Conservation (phyloP, 2,329 filamentous ascomycete genomes). For the Diaporthe vaccinii region DNA sequence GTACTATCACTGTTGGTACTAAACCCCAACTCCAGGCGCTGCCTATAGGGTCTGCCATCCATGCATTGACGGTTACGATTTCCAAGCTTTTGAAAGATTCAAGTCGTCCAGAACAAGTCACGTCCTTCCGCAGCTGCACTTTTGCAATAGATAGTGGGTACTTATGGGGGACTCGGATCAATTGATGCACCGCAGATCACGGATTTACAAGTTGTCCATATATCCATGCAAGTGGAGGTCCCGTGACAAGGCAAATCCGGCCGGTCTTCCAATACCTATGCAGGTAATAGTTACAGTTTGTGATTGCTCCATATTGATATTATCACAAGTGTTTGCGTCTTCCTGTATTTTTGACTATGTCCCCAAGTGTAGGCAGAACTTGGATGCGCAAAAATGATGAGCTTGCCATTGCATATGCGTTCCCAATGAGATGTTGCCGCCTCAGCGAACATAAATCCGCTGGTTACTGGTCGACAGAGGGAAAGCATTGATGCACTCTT, state of each 20-base stretch:
- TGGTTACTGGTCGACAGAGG: not conserved
- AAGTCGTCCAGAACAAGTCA: too few relatives aligned
- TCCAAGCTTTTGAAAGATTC: not conserved
- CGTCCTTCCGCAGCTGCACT: not conserved
- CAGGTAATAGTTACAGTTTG: not conserved
- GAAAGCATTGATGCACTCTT: not conserved
- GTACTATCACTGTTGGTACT: not conserved
- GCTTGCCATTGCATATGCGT: not conserved
- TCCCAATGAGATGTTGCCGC: not conserved
- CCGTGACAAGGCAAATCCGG: not conserved
- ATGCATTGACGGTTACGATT: not conserved
- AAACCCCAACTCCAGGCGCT: not conserved
- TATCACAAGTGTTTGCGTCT: not conserved
- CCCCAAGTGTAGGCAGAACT: not conserved
- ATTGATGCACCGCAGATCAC: conserved; percentile 4
- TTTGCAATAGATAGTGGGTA: not conserved
- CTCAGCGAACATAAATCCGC: not conserved
- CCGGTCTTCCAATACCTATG: not conserved
- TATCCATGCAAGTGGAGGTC: not conserved
- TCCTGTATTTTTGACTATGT: not conserved
- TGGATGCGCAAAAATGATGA: not conserved
- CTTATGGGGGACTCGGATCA: not conserved
- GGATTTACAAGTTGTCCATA: not conserved
- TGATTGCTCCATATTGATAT: not conserved
- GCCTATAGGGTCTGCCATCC: not conserved